A percentile compares a stretch with the other conserved stretches of the same genome.
Conservation (phyloP, 2,329 filamentous ascomycete species). For the Tolypocladium endophyticum region DNA sequence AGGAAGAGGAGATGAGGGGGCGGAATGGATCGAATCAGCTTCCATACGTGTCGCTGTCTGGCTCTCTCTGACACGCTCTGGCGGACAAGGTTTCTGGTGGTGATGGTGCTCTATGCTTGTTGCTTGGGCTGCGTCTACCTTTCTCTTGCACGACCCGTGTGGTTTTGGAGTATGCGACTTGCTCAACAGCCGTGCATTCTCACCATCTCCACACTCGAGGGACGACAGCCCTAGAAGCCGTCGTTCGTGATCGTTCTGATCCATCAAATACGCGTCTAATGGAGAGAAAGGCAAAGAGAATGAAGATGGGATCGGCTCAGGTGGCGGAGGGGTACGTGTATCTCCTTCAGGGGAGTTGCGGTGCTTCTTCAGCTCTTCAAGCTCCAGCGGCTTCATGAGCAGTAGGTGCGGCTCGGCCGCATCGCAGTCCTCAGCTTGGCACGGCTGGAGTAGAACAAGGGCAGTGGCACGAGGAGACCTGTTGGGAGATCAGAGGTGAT, state of each 20-base stretch:
- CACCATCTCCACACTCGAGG: background rate
- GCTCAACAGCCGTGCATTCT: background rate
- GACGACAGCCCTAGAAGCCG: background rate
- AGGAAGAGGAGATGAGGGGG: background rate
- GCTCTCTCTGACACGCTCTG: background rate
- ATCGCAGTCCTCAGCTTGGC: background rate
- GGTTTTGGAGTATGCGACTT: background rate
- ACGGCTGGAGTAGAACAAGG: background rate
- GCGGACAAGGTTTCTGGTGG: background rate
- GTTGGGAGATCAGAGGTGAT: background rate
- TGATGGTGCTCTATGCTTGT: background rate
- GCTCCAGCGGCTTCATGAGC: slow-evolving; percentile 1
- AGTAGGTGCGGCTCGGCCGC: background rate
- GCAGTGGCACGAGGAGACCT: background rate
- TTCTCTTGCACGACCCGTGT: background rate
- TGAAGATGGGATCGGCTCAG: background rate
- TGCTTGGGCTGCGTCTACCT: background rate
- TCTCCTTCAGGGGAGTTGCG: background rate
- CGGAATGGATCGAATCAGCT: background rate
- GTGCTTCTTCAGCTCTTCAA: background rate
- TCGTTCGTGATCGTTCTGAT: slow-evolving; percentile 1
- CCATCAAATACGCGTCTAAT: background rate
- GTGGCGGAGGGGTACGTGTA: background rate
- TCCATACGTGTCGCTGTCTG: background rate
- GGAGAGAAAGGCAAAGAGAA: background rate